phyloP scores from a whole-genome alignment of 2,329 filamentous ascomycete species.

The Aureobasidium sp. region DNA sequence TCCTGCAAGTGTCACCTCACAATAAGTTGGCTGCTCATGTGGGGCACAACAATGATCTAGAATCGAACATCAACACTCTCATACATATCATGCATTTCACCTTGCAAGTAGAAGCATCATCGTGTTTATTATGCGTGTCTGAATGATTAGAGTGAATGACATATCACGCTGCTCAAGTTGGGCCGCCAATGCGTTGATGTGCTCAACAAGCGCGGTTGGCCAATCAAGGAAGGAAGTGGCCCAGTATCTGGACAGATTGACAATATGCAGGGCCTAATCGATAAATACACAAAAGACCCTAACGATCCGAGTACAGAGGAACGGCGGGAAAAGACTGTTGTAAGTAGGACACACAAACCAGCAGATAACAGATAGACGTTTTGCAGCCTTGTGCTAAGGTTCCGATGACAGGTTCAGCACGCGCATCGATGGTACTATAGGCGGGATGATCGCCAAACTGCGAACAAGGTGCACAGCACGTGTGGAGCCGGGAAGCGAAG shows the following conservation, averaged over 20 bases:
- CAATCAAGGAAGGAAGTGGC: background rate
- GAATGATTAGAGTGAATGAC: background rate
- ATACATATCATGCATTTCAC: background rate
- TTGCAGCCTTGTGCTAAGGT: slow-evolving; percentile 5
- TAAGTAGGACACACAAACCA: background rate
- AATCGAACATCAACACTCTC: background rate
- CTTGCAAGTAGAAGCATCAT: background rate
- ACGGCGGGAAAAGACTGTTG: background rate
- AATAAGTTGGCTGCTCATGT: background rate
- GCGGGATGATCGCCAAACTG: slow-evolving; percentile 8
- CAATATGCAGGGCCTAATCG: background rate
- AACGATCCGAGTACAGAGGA: background rate
- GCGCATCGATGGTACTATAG: background rate
- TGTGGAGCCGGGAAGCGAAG: slow-evolving; percentile 4
- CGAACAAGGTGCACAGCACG: slow-evolving; percentile 10
- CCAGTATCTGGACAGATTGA: background rate
- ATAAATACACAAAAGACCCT: background rate
- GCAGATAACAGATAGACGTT: slow-evolving; percentile 10
- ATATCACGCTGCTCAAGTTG: background rate
- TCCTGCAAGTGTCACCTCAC: background rate
- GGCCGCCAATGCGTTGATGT: background rate
- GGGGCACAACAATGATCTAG: background rate
- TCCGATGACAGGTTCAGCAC: slow-evolving; percentile 8
- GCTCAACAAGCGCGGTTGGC: background rate
- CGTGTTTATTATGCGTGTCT: background rate